Percentiles rank a stretch among this genome's conserved stretches.
Conservation (phyloP, 257 asterid genomes). For the Salvia splendens region DNA sequence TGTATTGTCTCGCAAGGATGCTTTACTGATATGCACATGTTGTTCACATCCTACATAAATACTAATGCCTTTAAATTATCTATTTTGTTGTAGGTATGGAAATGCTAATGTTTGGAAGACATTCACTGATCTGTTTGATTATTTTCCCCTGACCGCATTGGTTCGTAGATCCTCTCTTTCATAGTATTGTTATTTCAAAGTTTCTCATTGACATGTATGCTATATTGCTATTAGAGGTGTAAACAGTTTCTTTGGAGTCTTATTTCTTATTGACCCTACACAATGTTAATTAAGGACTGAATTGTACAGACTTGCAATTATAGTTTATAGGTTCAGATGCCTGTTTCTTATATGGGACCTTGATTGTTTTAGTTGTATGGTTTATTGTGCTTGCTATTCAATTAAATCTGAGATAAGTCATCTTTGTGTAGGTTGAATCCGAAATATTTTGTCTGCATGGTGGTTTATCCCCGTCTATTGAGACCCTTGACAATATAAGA, state of each 20-base stretch:
- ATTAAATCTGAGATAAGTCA: slow-evolving; percentile 12
- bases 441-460: slow-evolving; percentile 96
- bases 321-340: not conserved
- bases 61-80: slow-evolving; percentile 20
- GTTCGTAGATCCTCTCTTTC: slow-evolving; percentile 48
- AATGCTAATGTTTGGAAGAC: slow-evolving; percentile 96
- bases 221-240: slow-evolving; percentile 5
- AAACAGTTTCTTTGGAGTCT: slow-evolving; percentile 6
- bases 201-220: slow-evolving; percentile 4
- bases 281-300: not conserved
- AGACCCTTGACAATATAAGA: slow-evolving; percentile 90
- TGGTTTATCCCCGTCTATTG: slow-evolving; percentile 91
- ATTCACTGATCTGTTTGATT: slow-evolving; percentile 90
- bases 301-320: not conserved
- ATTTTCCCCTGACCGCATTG: slow-evolving; percentile 91
- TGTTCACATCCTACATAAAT: slow-evolving; percentile 9
- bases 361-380: not conserved
- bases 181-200: not conserved
- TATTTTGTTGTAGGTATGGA: slow-evolving; percentile 64
- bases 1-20: not conserved
- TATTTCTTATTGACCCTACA: not conserved
- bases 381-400: slow-evolving; percentile 1
- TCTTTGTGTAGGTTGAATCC: slow-evolving; percentile 76
- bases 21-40: not conserved
- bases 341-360: not conserved